These are phyloP conservation scores for Castanea crenata DNA, from an alignment of 306 rosid species.

Conservation along the genomic window DNA sequence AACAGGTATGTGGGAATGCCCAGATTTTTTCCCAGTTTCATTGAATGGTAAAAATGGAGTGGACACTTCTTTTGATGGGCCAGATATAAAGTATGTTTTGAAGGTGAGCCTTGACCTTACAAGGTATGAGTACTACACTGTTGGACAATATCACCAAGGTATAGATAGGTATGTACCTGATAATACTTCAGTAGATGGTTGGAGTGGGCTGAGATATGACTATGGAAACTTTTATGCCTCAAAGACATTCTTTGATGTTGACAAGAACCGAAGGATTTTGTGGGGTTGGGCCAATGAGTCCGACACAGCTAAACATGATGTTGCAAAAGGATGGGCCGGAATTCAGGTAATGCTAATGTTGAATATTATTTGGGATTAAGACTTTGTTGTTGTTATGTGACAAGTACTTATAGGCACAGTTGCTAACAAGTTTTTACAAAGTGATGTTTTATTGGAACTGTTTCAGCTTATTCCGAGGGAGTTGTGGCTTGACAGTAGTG, in stretches of 20 bases:
- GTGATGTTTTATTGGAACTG: not conserved
- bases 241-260: conserved; percentile 70
- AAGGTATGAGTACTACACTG: conserved; percentile 71
- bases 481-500: conserved; percentile 53
- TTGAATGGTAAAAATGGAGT: conserved; percentile 33
- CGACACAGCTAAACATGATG: conserved; percentile 34
- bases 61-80: conserved; percentile 44
- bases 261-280: conserved; percentile 58
- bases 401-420: no score
- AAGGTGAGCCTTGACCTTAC: conserved; percentile 73
- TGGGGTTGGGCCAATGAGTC: conserved; percentile 99
- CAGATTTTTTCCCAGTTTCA: conserved; percentile 74
- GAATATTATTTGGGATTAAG: not conserved
- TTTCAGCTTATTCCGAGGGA: conserved; percentile 73
- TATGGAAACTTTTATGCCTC: conserved; percentile 92
- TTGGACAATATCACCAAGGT: conserved; percentile 44
- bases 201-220: conserved; percentile 79
- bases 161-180: conserved; percentile 62
- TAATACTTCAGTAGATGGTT: conserved; percentile 58
- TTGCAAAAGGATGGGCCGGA: conserved; percentile 86
- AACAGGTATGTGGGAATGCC: conserved; percentile 95
- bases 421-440: not conserved
- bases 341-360: conserved; percentile 46
- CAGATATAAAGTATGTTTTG: conserved; percentile 50
- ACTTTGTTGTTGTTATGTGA: no score